Evolutionary conservation across 108 stramenopile species (phyloP).

Genomic region (Cyclotella choctawhatcheeana): DNA sequence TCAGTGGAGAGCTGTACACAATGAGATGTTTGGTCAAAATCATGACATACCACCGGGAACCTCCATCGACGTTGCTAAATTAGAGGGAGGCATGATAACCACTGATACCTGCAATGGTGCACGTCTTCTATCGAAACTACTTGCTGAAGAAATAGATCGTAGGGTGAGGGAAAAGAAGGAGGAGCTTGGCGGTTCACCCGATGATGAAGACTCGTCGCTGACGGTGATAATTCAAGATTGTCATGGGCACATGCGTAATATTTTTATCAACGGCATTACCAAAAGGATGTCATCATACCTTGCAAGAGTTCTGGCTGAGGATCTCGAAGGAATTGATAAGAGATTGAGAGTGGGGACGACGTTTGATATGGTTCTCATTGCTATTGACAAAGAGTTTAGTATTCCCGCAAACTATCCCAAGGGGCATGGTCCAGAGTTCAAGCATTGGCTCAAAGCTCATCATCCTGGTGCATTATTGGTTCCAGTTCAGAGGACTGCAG

Average conservation of each 20-base stretch:
- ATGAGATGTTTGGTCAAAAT: too few relatives aligned
- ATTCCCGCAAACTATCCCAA: conserved; percentile 17
- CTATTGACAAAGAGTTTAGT: conserved; percentile 27
- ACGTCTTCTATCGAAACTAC: not conserved
- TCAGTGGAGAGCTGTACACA: too few relatives aligned
- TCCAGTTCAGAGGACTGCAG: not conserved
- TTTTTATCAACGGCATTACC: not conserved
- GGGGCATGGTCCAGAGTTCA: conserved; percentile 13
- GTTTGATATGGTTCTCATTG: not conserved
- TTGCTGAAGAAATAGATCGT: not conserved
- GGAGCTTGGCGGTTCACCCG: not conserved
- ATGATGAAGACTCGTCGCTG: not conserved
- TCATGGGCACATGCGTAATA: not conserved
- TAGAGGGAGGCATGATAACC: not conserved
- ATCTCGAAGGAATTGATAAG: not conserved
- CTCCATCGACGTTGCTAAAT: not conserved
- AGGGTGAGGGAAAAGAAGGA: not conserved
- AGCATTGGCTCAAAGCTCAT: not conserved
- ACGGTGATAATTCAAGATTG: not conserved
- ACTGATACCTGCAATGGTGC: conserved; percentile 28
- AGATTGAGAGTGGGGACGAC: not conserved
- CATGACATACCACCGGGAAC: too few relatives aligned
- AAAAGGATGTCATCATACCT: not conserved
- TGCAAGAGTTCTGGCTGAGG: not conserved
- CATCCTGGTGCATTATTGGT: conserved; percentile 19